phyloP scores from a whole-genome alignment of 192 early-diverging fungal genomes.

The Umbelopsis sp. region DNA sequence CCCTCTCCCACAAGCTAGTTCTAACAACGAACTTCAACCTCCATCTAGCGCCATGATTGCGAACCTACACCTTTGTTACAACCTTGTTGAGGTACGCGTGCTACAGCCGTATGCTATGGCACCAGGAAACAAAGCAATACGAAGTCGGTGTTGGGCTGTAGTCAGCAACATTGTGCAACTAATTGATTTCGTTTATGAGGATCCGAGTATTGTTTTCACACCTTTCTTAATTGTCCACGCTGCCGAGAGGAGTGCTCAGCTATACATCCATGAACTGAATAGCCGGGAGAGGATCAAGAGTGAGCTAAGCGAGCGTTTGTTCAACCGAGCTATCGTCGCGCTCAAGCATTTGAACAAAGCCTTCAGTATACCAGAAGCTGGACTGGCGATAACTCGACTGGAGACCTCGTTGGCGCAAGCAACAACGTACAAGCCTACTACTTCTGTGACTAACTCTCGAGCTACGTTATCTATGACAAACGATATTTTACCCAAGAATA shows the following conservation, averaged over 20 bases:
- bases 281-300: background rate
- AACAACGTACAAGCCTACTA: background rate
- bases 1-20: background rate
- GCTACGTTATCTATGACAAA: background rate
- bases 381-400: background rate
- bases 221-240: background rate
- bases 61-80: constrained; percentile 29
- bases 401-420: background rate
- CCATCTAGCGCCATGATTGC: constrained; percentile 23
- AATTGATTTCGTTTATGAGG: constrained; percentile 15
- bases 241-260: background rate
- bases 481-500: background rate
- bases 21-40: background rate
- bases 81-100: constrained; percentile 27
- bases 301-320: background rate
- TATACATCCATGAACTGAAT: background rate
- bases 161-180: constrained; percentile 20
- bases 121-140: background rate
- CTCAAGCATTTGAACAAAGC: background rate
- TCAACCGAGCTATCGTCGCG: background rate
- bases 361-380: background rate
- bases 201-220: background rate
- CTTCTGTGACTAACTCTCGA: background rate
- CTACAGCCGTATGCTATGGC: constrained; percentile 16
- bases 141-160: constrained; percentile 2